Conservation (phyloP, 2,329 filamentous ascomycete genomes). For the Penicillium olsonii region DNA sequence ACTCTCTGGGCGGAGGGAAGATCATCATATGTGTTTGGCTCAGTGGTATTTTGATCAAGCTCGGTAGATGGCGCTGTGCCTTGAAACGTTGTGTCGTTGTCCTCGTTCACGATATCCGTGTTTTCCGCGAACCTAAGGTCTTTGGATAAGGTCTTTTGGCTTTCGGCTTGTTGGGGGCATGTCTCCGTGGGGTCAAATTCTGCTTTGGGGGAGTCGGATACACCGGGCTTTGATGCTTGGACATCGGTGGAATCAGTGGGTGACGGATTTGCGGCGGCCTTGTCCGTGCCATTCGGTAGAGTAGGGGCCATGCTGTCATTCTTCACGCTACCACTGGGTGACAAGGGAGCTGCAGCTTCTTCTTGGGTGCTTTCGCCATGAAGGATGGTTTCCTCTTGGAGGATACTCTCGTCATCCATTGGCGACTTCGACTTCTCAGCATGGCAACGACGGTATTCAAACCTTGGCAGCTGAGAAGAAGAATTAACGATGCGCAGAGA, state of each 20-base stretch:
- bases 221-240: not conserved
- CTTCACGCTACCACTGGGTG: not conserved
- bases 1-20: conserved; percentile 42
- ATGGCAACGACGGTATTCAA: conserved; percentile 38
- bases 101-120: conserved; percentile 1
- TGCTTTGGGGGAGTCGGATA: not conserved
- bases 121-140: conserved; percentile 18
- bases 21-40: conserved; percentile 27
- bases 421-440: conserved; percentile 8
- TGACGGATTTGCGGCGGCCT: not conserved
- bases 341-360: not conserved
- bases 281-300: not conserved
- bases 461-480: conserved; percentile 41
- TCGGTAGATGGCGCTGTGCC: conserved; percentile 7
- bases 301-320: not conserved
- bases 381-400: conserved; percentile 10
- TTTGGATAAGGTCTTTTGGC: conserved; percentile 12
- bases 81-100: conserved; percentile 6
- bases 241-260: not conserved
- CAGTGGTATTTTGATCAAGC: conserved; percentile 22
- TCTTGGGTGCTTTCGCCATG: not conserved
- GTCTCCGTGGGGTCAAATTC: not conserved
- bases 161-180: not conserved
- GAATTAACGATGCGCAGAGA: conserved; percentile 37
- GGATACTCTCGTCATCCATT: conserved; percentile 4